Evolutionary conservation across 345 rosid genomes (phyloP), one percentile per base, ranked within the genome.

Genomic region (Murraya paniculata): DNA sequence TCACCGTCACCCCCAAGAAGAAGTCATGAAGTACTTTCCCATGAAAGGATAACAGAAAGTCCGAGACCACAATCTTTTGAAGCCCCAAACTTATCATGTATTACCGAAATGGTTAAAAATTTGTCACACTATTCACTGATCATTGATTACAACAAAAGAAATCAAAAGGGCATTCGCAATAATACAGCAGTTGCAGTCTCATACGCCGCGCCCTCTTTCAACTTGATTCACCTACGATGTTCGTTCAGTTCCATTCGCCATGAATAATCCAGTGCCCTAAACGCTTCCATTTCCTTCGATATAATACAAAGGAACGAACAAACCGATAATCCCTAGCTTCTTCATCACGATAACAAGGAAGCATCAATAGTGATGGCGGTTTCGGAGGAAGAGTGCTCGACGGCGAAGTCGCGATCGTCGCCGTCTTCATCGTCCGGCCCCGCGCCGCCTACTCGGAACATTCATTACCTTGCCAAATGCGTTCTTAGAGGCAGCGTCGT

Each of bases 311-410:
- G 27, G 22, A 13, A 9, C 39, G 22, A 58, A 38, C 45, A 50
- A 5, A 28, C 48, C 8, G 33, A 62, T 38, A 39, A 69, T 60
- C 78, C 82, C 84, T 45, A 36, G 50, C 50, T 45, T 45, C 48
- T 69, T 33, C 60, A 48, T 41, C 31, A 41, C 21, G 35, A 27
- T 10, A 25, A 4, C 72, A 48, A 39, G 30, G 13, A 76, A 77
- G 50, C 50, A 33, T 27, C 58, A 53, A 60, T 69, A 56, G 39
- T 60, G 68, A 92, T 96, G 98, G 99, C 97, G 79, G 97, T 95
- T 73, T 84, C 98, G 35, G 97, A 92, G 91, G 99, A 96, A 80
- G 98, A 92, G 86, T 91, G 93, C 74, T 91, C 97, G 30, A 85
- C 88, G 68, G 88, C 90, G 18, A 93, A 94, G 80, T 84, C 92